Conservation (phyloP, 371 early-diverging fungal species). For the Enterospora canceri region DNA sequence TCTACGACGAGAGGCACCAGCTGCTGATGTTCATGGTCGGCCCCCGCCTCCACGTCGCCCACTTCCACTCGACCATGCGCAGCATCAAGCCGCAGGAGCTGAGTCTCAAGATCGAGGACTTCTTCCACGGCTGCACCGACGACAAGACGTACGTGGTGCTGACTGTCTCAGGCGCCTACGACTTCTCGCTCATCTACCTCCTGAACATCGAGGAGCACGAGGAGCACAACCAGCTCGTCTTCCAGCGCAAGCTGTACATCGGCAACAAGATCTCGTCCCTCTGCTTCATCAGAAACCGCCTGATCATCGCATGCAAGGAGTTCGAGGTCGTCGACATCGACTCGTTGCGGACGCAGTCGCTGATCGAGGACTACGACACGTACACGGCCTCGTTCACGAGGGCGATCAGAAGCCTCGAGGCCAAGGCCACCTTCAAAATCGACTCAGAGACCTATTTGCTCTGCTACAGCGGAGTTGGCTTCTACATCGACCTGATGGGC, state of each 20-base stretch:
- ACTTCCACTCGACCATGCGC: conserved; percentile 15
- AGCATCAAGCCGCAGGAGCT: conserved; percentile 11
- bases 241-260: conserved; percentile 48
- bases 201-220: conserved; percentile 12
- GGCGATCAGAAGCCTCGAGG: conserved; percentile 9
- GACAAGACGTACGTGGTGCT: conserved; percentile 24
- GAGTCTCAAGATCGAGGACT: conserved; percentile 14
- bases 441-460: conserved; percentile 41
- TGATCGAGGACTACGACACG: conserved; percentile 48
- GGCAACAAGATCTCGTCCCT: conserved; percentile 45
- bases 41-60: conserved; percentile 8
- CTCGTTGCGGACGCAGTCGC: conserved; percentile 51
- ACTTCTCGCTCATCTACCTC: conserved; percentile 29
- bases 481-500: conserved; percentile 49
- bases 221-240: conserved; percentile 6
- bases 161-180: conserved; percentile 6
- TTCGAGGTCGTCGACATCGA: conserved; percentile 56
- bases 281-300: conserved; percentile 33
- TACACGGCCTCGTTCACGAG: conserved; percentile 27
- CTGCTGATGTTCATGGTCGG: conserved; percentile 22
- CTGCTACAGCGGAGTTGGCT: conserved; percentile 50
- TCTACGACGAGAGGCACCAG: conserved; percentile 29
- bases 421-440: conserved; percentile 40
- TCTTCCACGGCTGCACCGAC: conserved; percentile 33
- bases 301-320: conserved; percentile 54